These are phyloP conservation scores for Colletotrichum trifolii DNA, from an alignment of 2,329 filamentous ascomycete species.

Conservation along the genomic window DNA sequence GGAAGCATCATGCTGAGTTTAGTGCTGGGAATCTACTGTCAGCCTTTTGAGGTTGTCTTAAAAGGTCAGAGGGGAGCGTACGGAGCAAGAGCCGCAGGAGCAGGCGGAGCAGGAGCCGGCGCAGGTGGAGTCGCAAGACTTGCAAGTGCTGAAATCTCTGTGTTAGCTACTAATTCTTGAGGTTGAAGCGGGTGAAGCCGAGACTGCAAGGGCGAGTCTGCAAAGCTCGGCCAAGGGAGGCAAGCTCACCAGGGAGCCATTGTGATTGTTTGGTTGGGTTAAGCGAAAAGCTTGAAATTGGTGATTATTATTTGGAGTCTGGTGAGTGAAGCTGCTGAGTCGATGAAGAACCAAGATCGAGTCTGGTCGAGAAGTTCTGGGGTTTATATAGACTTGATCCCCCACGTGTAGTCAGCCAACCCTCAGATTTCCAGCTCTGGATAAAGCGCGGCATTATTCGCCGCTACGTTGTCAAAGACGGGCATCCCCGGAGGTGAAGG, in stretches of 20 bases:
- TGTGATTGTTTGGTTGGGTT: constrained; percentile 26
- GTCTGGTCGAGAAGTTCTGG: neutral
- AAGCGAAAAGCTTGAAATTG: constrained; percentile 27
- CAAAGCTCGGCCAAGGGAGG: neutral
- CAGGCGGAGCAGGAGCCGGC: constrained; percentile 36
- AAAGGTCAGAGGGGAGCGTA: neutral
- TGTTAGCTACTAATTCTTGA: neutral
- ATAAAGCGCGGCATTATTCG: constrained; percentile 26
- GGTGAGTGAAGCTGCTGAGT: constrained; percentile 23
- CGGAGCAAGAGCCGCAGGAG: constrained; percentile 37
- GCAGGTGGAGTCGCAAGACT: constrained; percentile 37
- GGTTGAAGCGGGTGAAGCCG: neutral
- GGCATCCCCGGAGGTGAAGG: constrained; percentile 9
- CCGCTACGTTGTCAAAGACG: constrained; percentile 18
- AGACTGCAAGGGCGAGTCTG: neutral
- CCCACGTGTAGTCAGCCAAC: constrained; percentile 28
- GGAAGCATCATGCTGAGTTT: constrained; percentile 26
- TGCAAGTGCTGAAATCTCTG: constrained; percentile 29
- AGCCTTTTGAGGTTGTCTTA: neutral
- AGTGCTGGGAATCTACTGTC: constrained; percentile 15
- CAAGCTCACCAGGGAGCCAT: constrained; percentile 37
- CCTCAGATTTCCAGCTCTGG: constrained; percentile 28
- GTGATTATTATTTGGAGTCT: constrained; percentile 16
- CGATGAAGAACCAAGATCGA: constrained; percentile 10
- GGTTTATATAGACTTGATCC: constrained; percentile 27